Conservation (phyloP, 305 asterid species). For the Striga hermonthica region DNA sequence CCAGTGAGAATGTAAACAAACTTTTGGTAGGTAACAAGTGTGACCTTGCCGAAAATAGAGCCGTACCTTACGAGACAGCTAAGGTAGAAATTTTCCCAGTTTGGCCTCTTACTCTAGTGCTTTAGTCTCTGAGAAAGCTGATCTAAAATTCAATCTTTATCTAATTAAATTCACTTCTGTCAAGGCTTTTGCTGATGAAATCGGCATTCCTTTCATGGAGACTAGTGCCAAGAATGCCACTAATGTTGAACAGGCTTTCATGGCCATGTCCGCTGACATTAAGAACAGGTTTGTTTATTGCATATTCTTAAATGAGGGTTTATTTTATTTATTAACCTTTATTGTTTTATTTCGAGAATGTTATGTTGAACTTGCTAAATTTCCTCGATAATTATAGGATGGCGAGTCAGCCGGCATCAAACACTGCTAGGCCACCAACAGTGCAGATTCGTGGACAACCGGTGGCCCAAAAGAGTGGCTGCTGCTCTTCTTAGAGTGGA, state of each 20-base stretch:
- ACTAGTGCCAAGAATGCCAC: slow-evolving; percentile 59
- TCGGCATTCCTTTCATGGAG: slow-evolving; percentile 61
- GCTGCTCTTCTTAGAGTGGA: slow-evolving; percentile 49
- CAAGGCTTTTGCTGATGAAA: slow-evolving; percentile 54
- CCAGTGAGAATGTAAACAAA: slow-evolving; percentile 58
- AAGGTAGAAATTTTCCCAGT: slow-evolving; percentile 37
- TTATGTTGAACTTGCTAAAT: not conserved
- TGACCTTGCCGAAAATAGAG: slow-evolving; percentile 51
- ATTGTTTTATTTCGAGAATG: not conserved
- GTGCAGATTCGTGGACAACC: slow-evolving; percentile 64
- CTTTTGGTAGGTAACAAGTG: slow-evolving; percentile 60
- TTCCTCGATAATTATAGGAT: slow-evolving; percentile 38
- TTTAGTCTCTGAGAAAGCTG: slow-evolving; percentile 1
- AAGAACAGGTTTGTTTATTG: slow-evolving; percentile 42
- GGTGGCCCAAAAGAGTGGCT: slow-evolving; percentile 57
- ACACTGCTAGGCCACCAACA: slow-evolving; percentile 53
- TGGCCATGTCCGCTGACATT: slow-evolving; percentile 58
- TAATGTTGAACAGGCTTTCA: slow-evolving; percentile 55
- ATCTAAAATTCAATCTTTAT: slow-evolving; percentile 22
- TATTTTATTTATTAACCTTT: not conserved
- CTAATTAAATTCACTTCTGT: not conserved
- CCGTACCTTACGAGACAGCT: slow-evolving; percentile 52
- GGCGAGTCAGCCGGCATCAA: slow-evolving; percentile 58
- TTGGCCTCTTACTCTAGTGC: not conserved
- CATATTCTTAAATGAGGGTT: not conserved